These are phyloP conservation scores for Phytophthora constricta DNA, from an alignment of 352 stramenopile species.

Conservation along the genomic window DNA sequence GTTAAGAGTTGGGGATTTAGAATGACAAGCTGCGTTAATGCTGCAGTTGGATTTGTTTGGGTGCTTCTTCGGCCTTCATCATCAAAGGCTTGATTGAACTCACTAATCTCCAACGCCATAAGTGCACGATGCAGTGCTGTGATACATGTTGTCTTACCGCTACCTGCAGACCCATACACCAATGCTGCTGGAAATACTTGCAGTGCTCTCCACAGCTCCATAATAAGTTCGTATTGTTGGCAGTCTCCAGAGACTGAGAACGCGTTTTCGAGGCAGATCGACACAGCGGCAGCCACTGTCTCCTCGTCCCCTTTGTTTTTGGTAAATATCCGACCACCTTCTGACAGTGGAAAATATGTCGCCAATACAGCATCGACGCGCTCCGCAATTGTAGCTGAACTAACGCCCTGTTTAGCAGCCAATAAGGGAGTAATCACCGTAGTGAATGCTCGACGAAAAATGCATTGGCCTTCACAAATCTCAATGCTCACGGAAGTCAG, in stretches of 20 bases:
- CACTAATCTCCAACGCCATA: slow-evolving; percentile 45
- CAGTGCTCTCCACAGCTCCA: slow-evolving; percentile 50
- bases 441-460: slow-evolving; percentile 30
- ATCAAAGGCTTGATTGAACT: slow-evolving; percentile 31
- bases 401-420: neutral
- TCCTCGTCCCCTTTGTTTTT: slow-evolving; percentile 40
- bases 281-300: slow-evolving; percentile 46
- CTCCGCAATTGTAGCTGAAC: neutral
- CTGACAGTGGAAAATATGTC: slow-evolving; percentile 36
- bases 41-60: neutral
- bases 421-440: slow-evolving; percentile 1
- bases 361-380: slow-evolving; percentile 15
- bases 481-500: neutral
- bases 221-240: slow-evolving; percentile 37
- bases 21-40: slow-evolving; percentile 35
- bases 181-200: slow-evolving; percentile 36
- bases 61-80: neutral
- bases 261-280: slow-evolving; percentile 50
- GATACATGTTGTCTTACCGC: slow-evolving; percentile 61
- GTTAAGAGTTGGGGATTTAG: slow-evolving; percentile 42
- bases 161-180: slow-evolving; percentile 45
- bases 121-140: slow-evolving; percentile 56
- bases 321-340: slow-evolving; percentile 31
- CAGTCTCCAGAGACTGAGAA: slow-evolving; percentile 11
- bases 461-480: slow-evolving; percentile 18